A percentile compares a stretch with the other conserved stretches of the same genome.
These are phyloP conservation scores for Piper longum DNA, from an alignment of 164 flowering plant species.

Conservation along the genomic window DNA sequence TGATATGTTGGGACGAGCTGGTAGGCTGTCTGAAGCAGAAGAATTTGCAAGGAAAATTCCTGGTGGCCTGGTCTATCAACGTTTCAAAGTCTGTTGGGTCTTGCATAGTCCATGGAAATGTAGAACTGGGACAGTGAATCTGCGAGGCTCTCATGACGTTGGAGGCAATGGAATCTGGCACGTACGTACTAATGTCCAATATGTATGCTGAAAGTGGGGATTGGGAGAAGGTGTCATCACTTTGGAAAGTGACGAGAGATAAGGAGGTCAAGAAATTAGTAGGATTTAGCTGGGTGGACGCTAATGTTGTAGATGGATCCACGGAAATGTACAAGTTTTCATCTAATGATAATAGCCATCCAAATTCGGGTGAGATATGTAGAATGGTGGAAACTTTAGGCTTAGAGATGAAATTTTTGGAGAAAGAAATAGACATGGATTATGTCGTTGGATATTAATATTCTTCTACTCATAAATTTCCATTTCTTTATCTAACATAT, in stretches of 20 bases:
- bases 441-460: not conserved
- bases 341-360: conserved; percentile 64
- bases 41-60: conserved; percentile 41
- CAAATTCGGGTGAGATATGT: conserved; percentile 43
- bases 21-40: conserved; percentile 68
- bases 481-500: no score
- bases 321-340: conserved; percentile 54
- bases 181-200: conserved; percentile 72
- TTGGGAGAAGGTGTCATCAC: conserved; percentile 67
- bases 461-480: not conserved
- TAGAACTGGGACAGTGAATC: conserved; percentile 53
- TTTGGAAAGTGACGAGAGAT: conserved; percentile 64
- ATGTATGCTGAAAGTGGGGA: conserved; percentile 79
- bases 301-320: conserved; percentile 26
- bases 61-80: conserved; percentile 53
- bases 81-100: conserved; percentile 84
- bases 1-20: conserved; percentile 84
- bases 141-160: conserved; percentile 42
- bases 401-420: conserved; percentile 37
- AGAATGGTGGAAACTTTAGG: conserved; percentile 40
- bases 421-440: conserved; percentile 5
- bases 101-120: conserved; percentile 63
- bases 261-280: conserved; percentile 62
- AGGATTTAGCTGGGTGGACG: conserved; percentile 93
- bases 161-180: conserved; percentile 68